Percentiles rank a stretch among this genome's conserved stretches.
phyloP scores from a whole-genome alignment of 345 rosid species.

The Aurinia saxatilis region DNA sequence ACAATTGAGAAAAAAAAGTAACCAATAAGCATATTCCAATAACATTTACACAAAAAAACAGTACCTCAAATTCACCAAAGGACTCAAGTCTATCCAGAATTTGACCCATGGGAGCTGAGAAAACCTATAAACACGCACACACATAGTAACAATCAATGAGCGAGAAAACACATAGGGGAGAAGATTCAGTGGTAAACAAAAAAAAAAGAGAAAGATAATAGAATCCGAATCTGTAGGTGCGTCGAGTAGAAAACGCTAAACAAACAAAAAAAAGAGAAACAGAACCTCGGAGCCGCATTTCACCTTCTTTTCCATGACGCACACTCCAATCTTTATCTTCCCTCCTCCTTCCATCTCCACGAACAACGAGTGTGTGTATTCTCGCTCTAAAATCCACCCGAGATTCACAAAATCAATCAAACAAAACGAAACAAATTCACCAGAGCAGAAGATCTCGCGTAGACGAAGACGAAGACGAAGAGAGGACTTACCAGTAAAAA shows the following conservation, averaged over 20 bases:
- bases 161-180: neutral
- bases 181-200: neutral
- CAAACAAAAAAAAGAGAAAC: slow-evolving; percentile 16
- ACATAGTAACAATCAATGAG: neutral
- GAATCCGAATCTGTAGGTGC: slow-evolving; percentile 10
- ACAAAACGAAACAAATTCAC: neutral
- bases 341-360: slow-evolving; percentile 28
- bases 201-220: neutral
- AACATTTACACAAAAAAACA: neutral
- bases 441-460: neutral
- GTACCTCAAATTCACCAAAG: slow-evolving; percentile 97
- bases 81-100: slow-evolving; percentile 78
- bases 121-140: slow-evolving; percentile 37
- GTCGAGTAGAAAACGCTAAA: neutral
- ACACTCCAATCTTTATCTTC: slow-evolving; percentile 57
- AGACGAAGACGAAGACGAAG: neutral
- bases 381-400: slow-evolving; percentile 8
- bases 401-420: slow-evolving; percentile 16
- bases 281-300: slow-evolving; percentile 52
- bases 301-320: slow-evolving; percentile 81
- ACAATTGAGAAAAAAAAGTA: neutral
- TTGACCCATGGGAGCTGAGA: slow-evolving; percentile 85
- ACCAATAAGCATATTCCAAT: neutral
- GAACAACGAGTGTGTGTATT: too few relatives aligned
- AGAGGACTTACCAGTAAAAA: slow-evolving; percentile 12